Conservation (phyloP, 805 yeast species). For the Starmerella powellii region DNA sequence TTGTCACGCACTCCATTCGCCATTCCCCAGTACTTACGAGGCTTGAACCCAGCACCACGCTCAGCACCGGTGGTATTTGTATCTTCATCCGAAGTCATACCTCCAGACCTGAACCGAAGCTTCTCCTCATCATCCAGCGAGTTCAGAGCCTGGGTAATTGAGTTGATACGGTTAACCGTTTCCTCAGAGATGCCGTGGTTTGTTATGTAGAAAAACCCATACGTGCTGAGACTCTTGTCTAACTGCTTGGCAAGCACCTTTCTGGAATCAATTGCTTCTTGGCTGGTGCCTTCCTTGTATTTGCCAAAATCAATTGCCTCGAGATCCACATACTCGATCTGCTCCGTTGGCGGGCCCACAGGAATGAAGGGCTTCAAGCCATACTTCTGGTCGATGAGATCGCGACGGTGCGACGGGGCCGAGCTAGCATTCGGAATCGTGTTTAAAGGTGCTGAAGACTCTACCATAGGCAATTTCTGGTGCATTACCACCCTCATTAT, state of each 20-base stretch:
- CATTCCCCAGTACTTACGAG: constrained; percentile 39
- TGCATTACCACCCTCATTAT: no score
- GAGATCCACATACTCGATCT: constrained; percentile 12
- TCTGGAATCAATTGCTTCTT: constrained; percentile 28
- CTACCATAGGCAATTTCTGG: not conserved
- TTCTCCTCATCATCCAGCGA: constrained; percentile 35
- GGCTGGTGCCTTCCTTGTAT: constrained; percentile 29
- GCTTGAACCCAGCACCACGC: constrained; percentile 39
- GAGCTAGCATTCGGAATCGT: constrained; percentile 3
- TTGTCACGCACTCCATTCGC: constrained; percentile 35
- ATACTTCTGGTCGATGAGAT: constrained; percentile 6
- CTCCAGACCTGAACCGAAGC: constrained; percentile 34
- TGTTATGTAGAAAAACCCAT: constrained; percentile 36
- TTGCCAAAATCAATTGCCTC: constrained; percentile 30
- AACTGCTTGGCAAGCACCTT: constrained; percentile 30
- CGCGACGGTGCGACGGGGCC: not conserved
- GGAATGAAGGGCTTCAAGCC: constrained; percentile 8
- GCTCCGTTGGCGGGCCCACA: constrained; percentile 12
- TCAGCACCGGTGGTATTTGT: constrained; percentile 33
- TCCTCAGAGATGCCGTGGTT: constrained; percentile 34
- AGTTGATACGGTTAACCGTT: constrained; percentile 29
- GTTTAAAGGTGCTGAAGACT: constrained; percentile 11
- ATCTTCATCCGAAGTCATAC: constrained; percentile 28
- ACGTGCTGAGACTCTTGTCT: constrained; percentile 33
- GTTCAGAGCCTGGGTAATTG: constrained; percentile 34